Evolutionary conservation across 1,284 basidiomycete genomes (phyloP).

Genomic region (Ustilago xerochloae): DNA sequence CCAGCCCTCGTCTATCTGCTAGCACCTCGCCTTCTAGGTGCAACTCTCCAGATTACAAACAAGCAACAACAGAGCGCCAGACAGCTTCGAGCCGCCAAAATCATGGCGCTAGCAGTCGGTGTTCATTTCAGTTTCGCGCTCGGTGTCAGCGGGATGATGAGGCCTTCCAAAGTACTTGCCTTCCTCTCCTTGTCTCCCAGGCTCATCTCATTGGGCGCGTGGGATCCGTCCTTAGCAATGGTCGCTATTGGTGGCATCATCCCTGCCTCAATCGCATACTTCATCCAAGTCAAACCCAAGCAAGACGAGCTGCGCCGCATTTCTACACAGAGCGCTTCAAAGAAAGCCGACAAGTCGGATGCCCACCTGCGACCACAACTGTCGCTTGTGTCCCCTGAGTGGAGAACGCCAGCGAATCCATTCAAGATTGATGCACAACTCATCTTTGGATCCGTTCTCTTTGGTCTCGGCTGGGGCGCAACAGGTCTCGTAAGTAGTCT

Average conservation of each 20-base stretch:
- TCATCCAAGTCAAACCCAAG: conserved; percentile 42
- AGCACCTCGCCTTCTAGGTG: conserved; percentile 5
- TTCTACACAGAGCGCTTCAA: neutral
- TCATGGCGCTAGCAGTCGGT: conserved; percentile 56
- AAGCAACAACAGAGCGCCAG: neutral
- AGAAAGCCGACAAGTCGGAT: conserved; percentile 16
- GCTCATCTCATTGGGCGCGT: conserved; percentile 44
- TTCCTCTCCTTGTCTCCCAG: conserved; percentile 24
- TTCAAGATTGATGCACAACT: conserved; percentile 50
- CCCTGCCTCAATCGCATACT: conserved; percentile 69
- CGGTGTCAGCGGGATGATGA: conserved; percentile 64
- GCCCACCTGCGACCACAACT: conserved; percentile 15
- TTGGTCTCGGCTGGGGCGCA: conserved; percentile 66
- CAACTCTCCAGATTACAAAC: neutral
- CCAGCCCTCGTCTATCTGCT: conserved; percentile 54
- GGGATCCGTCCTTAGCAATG: conserved; percentile 71
- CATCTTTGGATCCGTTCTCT: conserved; percentile 57
- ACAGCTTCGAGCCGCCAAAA: conserved; percentile 32
- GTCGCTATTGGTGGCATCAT: conserved; percentile 70
- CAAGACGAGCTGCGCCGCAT: conserved; percentile 21
- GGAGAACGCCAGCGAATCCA: conserved; percentile 51
- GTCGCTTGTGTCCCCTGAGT: conserved; percentile 44
- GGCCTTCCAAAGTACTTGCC: conserved; percentile 26
- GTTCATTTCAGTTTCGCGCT: conserved; percentile 65
- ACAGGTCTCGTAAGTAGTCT: conserved; percentile 43